Base-by-base conservation (phyloP, 805 yeast species). In the Ogataea parapolymorpha region DNA sequence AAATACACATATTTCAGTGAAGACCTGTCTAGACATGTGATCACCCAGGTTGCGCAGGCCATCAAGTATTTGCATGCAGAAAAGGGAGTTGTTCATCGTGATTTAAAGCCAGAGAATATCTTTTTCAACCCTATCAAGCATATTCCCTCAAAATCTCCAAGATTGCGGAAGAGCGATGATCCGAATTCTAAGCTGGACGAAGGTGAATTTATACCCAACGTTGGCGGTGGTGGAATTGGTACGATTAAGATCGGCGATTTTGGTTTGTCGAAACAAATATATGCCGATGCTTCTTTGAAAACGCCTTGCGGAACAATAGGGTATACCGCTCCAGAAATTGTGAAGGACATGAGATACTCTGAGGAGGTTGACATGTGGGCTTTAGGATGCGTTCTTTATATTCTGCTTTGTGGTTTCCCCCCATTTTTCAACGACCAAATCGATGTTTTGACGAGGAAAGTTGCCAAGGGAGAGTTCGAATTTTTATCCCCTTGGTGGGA, bases 281-380 rank as follows among this genome's bases (percentile, higher is more conserved):
- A 89, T 81, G 86, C 84, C 55, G 76, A 82, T 35, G 85, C 85
- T 54, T 86, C 97, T 16, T 40, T 61, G 27, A 87, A 88, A 73
- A 93, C 99, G 0, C 99, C 99, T 0, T 93, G 99, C 66, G 99
- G 99, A 37, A 93, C 99, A 1, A 96, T 93, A 13, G 98, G 98
- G 3, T 93, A 93, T 58, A 91, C 98, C 2, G 99, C 99, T 0
- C 99, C 99, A 0, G 99, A 93, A 63, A 91, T 93, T 53, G 98
- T 93, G 29, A 81, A 84, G 50, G 98, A 93, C 62, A 95, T 90
- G 67, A 74, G 81, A 34, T 93, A 93, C 59, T 85, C 96, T 2
- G 88, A 86, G 67, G 84, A 89, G 49, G 99, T 93, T 26, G 99
- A 93, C 61, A 87, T 93, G 93, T 93, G 99, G 99, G 97, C 97